Evolutionary conservation across 768 basidiomycete genomes (phyloP), one percentile per base, ranked within the genome.

Genomic region (Phanerochaete carnosa): DNA sequence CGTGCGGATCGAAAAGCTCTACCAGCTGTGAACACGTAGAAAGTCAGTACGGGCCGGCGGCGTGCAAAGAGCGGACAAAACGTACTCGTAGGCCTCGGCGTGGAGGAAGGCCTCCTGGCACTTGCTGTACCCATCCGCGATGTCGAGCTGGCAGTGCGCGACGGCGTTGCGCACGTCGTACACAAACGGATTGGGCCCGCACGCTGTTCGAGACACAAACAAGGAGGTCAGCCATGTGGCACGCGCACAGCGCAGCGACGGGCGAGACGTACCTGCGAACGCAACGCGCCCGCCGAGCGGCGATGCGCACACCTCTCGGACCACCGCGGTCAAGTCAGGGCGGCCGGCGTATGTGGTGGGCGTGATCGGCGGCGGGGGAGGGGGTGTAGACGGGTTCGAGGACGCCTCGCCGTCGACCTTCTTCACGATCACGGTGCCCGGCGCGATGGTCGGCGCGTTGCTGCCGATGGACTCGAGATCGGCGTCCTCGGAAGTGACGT

Each of bases 141-240:
- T 72, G 23, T 63, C 62, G 23, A 73, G 59, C 64, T 76, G 65
- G 25, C 68, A 63, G 53, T 70, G 65, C 11, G 70, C 67, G 1
- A 74, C 70, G 26, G 73, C 70, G 61, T 74, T 69, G 45, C 74
- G 66, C 26, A 73, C 70, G 54, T 74, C 70, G 63, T 70, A 67
- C 32, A 69, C 35, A 56, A 75, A 70, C 15, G 64, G 59, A 32
- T 69, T 59, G 9, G 74, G 71, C 7, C 75, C 70, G 61, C 75
- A 73, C 23, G 69, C 70, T 74, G 62, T 12, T 22, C 4, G 16
- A 45, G 2, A 45, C 43, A 45, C 43, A 45, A 2, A 9, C 15
- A 15, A 22, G n/a, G 3, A 47, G 46, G 22, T 23, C 26, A 15
- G 47, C 49, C 26, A 55, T 57, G 30, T 43, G n/a, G 1, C 29